Evolutionary conservation across 768 basidiomycete genomes (phyloP).

Genomic region (Calocera viscosa): DNA sequence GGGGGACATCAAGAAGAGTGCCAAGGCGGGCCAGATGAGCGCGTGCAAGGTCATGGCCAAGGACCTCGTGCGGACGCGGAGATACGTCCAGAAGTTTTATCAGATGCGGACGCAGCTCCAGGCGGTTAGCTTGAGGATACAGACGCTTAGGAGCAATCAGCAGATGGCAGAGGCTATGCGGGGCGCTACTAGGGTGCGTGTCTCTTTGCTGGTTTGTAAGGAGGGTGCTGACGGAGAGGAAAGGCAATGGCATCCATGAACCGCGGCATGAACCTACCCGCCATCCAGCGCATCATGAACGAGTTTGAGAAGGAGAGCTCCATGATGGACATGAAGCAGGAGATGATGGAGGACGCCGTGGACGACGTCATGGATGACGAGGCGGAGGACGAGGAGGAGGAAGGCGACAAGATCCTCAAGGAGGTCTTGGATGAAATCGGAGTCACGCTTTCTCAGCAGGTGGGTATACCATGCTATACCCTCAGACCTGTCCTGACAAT

Average conservation of each 20-base stretch:
- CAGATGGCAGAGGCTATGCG: constrained; percentile 99
- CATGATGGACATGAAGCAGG: constrained; percentile 99
- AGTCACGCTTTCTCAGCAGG: constrained; percentile 72
- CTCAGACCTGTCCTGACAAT: neutral
- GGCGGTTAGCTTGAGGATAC: constrained; percentile 88
- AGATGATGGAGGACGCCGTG: constrained; percentile 98
- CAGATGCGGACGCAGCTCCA: constrained; percentile 98
- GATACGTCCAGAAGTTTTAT: constrained; percentile 95
- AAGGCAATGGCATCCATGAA: constrained; percentile 99
- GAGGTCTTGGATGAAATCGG: constrained; percentile 97
- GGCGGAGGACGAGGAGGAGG: constrained; percentile 84
- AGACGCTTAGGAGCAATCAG: constrained; percentile 90
- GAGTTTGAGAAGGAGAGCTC: constrained; percentile 96
- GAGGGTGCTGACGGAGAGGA: neutral
- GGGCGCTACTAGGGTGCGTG: constrained; percentile 80
- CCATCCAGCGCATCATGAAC: constrained; percentile 91
- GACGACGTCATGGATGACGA: constrained; percentile 96
- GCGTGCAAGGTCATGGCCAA: constrained; percentile 99
- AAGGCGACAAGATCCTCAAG: constrained; percentile 88
- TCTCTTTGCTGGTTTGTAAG: neutral
- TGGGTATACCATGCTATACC: constrained; percentile 17
- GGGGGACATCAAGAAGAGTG: constrained; percentile 89
- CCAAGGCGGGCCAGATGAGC: constrained; percentile 89
- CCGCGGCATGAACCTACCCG: constrained; percentile 83
- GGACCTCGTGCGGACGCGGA: constrained; percentile 88